Evolutionary conservation across 495 filamentous ascomycete species (phyloP).

Genomic region (Penicillium riverlandense): DNA sequence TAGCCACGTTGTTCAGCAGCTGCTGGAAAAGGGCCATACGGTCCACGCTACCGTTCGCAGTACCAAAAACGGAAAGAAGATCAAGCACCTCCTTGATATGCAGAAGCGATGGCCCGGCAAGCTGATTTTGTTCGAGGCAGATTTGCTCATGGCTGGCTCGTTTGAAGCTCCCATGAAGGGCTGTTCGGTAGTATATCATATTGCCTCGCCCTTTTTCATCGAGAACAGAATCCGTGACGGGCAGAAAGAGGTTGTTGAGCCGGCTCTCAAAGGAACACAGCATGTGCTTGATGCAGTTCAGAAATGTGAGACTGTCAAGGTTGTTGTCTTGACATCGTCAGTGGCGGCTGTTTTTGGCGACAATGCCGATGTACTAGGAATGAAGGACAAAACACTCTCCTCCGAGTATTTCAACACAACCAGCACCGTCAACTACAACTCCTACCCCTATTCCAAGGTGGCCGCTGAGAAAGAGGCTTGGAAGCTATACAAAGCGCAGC

Average conservation of each 20-base stretch:
- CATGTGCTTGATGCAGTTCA: slow-evolving; percentile 12
- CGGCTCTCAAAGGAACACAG: slow-evolving; percentile 13
- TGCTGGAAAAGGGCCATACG: slow-evolving; percentile 40
- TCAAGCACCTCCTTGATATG: slow-evolving; percentile 12
- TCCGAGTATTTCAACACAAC: slow-evolving; percentile 13
- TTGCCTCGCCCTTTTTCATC: slow-evolving; percentile 15
- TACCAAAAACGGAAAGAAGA: slow-evolving; percentile 6
- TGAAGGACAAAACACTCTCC: slow-evolving; percentile 11
- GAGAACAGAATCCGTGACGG: slow-evolving; percentile 12
- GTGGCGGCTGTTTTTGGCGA: slow-evolving; percentile 12
- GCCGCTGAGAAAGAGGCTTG: slow-evolving; percentile 15
- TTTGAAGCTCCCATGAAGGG: slow-evolving; percentile 12
- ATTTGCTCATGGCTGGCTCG: slow-evolving; percentile 9
- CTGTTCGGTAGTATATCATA: slow-evolving; percentile 14
- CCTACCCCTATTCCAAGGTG: slow-evolving; percentile 14
- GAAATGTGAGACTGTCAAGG: slow-evolving; percentile 9
- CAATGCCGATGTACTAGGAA: slow-evolving; percentile 8
- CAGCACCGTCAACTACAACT: slow-evolving; percentile 7
- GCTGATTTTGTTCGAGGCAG: slow-evolving; percentile 13
- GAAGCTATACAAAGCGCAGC: slow-evolving; percentile 8
- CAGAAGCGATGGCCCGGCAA: slow-evolving; percentile 10
- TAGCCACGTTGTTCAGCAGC: slow-evolving; percentile 61
- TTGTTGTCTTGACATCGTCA: slow-evolving; percentile 14
- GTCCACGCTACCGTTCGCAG: slow-evolving; percentile 11
- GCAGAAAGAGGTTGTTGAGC: slow-evolving; percentile 12